phyloP scores from a whole-genome alignment of 495 filamentous ascomycete species.

The Xylaria cubensis region DNA sequence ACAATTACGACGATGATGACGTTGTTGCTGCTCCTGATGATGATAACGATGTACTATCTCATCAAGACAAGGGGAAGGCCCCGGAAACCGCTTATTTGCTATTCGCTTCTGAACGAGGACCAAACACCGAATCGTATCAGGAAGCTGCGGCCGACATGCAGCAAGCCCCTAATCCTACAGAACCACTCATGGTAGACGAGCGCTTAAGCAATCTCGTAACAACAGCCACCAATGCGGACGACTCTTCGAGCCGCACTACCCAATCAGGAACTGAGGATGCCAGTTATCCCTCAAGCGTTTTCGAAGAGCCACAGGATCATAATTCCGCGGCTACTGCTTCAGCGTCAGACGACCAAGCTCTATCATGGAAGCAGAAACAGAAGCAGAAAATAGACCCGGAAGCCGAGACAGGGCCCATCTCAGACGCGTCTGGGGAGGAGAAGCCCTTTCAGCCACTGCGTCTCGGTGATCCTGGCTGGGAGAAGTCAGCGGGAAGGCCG shows the following conservation, averaged over 20 bases:
- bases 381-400: conserved; percentile 30
- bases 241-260: neutral
- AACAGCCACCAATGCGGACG: conserved; percentile 1
- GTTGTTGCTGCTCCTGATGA: neutral
- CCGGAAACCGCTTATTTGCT: conserved; percentile 1
- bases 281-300: conserved; percentile 17
- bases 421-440: conserved; percentile 8
- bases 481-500: conserved; percentile 36
- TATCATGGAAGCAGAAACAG: conserved; percentile 28
- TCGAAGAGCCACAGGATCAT: conserved; percentile 13
- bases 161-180: neutral
- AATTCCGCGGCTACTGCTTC: conserved; percentile 8
- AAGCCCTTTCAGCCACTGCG: conserved; percentile 2
- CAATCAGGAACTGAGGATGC: conserved; percentile 1
- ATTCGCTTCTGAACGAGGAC: neutral
- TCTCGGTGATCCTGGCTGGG: conserved; percentile 25
- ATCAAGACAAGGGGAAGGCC: conserved; percentile 25
- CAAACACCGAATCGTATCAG: neutral
- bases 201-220: neutral
- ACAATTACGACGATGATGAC: neutral
- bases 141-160: neutral
- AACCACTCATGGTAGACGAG: neutral
- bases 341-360: conserved; percentile 10
- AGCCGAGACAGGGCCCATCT: conserved; percentile 15
- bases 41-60: neutral